Evolutionary conservation across 2,329 filamentous ascomycete genomes (phyloP).

Genomic region (Colletotrichum sp.): DNA sequence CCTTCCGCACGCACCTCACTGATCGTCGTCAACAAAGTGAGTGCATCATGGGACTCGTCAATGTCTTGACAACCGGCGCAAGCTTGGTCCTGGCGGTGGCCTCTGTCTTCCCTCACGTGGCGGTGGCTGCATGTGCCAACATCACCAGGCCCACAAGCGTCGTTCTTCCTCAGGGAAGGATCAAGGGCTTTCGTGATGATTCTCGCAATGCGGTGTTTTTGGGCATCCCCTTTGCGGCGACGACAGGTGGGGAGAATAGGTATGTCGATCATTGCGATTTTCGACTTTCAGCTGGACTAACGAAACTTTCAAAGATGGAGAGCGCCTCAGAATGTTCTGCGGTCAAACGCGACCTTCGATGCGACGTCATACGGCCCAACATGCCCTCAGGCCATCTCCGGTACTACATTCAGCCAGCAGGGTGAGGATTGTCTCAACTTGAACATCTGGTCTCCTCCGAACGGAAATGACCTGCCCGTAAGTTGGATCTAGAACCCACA

Average conservation of each 20-base stretch:
- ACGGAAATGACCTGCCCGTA: constrained; percentile 31
- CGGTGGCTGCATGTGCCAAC: neutral
- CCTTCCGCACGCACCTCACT: neutral
- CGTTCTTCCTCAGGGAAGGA: constrained; percentile 30
- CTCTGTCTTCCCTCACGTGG: neutral
- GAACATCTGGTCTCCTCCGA: constrained; percentile 39
- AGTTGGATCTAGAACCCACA: neutral
- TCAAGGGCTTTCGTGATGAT: constrained; percentile 40
- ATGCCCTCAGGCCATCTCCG: constrained; percentile 29
- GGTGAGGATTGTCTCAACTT: constrained; percentile 48
- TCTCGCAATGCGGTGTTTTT: constrained; percentile 38
- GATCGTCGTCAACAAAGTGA: neutral
- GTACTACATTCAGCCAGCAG: constrained; percentile 25
- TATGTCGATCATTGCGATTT: constrained; percentile 12
- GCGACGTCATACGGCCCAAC: constrained; percentile 31
- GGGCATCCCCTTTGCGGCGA: constrained; percentile 43
- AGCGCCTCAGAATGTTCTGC: constrained; percentile 28
- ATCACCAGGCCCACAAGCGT: constrained; percentile 5
- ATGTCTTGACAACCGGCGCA: neutral
- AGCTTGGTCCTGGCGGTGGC: neutral
- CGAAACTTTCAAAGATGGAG: constrained; percentile 20
- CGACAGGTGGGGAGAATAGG: constrained; percentile 43
- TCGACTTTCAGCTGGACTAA: neutral
- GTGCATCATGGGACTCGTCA: constrained; percentile 8
- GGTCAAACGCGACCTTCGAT: constrained; percentile 23